Evolutionary conservation across 2,329 filamentous ascomycete species (phyloP), one percentile per base, ranked within the genome.

Genomic region (Penicillium aurantiogriseum): DNA sequence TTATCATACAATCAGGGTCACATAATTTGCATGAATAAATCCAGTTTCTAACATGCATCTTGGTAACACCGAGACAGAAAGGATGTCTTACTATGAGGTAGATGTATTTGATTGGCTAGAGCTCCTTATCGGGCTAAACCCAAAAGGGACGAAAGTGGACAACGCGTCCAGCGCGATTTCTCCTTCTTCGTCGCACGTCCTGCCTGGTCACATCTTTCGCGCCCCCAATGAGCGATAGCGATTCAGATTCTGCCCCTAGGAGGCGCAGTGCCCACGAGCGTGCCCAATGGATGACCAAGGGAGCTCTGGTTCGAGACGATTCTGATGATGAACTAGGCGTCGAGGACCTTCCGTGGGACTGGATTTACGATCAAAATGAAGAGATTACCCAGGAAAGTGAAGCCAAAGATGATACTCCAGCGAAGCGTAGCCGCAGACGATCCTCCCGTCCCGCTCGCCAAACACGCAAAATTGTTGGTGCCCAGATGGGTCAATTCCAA

Each of bases 271-370:
- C 69, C 39, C 68, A 66, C 46, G 71, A 76, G 61, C 72, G 72
- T 33, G 76, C 77, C 43, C 78, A 76, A 67, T 80, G 79, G 69
- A 79, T 88, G 57, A 82, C 76, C 59, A 85, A 74, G 63, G 84
- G 85, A 45, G 88, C 87, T 31, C 80, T 92, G 11, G 76, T 80
- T 7, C 82, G 89, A 67, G 90, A 94, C 60, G 89, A 96, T 71
- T 95, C 91, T 0, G 92, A 96, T 72, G 92, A 96, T 74, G 93
- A 96, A 73, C 83, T 95, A 25, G 88, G 86, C 29, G 80, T 83
- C 36, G 86, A 90, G 49, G 89, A 91, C 67, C 77, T 83, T 45
- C 84, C 87, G 0, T 94, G 90, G 90, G 83, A 91, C 76, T 93
- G 89, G 89, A 83, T 93, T 44, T 92, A 93, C 62, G 57, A 69